phyloP scores from a whole-genome alignment of 1,139 yeast genomes.

The Scheffersomyces cryptocercus region DNA sequence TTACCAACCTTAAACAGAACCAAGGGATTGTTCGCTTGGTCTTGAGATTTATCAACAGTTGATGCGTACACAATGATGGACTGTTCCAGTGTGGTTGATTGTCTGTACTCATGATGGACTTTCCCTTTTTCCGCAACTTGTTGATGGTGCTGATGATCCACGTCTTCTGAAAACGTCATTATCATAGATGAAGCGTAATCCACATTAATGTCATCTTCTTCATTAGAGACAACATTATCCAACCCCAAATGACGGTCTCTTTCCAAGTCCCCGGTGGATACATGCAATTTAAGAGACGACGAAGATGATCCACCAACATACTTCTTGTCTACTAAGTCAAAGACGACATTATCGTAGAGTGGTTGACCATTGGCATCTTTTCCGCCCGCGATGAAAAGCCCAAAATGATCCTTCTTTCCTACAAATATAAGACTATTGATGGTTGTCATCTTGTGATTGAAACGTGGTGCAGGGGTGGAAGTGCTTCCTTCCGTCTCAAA shows the following conservation, averaged over 20 bases:
- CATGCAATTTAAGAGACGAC: slow-evolving; percentile 26
- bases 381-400: slow-evolving; percentile 65
- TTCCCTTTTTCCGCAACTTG: slow-evolving; percentile 5
- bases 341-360: slow-evolving; percentile 47
- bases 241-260: slow-evolving; percentile 9
- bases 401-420: slow-evolving; percentile 51
- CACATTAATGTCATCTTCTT: slow-evolving; percentile 24
- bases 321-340: slow-evolving; percentile 49
- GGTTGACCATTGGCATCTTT: slow-evolving; percentile 42
- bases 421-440: slow-evolving; percentile 41
- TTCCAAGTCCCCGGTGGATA: slow-evolving; percentile 13
- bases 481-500: slow-evolving; percentile 22
- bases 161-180: slow-evolving; percentile 33
- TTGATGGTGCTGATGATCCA: slow-evolving; percentile 14
- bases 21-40: slow-evolving; percentile 30
- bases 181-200: slow-evolving; percentile 37
- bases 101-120: slow-evolving; percentile 2
- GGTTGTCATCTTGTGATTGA: slow-evolving; percentile 52
- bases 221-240: slow-evolving; percentile 18
- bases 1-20: slow-evolving; percentile 39
- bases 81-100: slow-evolving; percentile 20
- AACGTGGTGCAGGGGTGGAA: slow-evolving; percentile 44
- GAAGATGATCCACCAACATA: slow-evolving; percentile 38
- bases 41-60: slow-evolving; percentile 14
- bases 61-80: slow-evolving; percentile 43